Evolutionary conservation across 2,329 filamentous ascomycete species (phyloP).

Genomic region (Claviceps sp.): DNA sequence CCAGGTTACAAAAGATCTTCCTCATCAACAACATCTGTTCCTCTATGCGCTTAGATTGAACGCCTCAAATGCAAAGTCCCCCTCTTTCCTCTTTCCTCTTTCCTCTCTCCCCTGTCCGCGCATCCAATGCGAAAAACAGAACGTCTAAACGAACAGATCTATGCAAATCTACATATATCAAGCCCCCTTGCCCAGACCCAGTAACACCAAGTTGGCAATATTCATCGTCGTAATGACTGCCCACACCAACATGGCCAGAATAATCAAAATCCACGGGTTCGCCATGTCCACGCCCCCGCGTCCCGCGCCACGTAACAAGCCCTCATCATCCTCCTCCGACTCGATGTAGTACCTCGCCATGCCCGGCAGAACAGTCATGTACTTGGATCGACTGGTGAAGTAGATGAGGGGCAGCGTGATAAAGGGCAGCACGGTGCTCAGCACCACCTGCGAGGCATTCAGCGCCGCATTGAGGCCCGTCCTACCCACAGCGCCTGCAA

Average conservation of each 20-base stretch:
- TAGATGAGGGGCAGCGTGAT: constrained; percentile 73
- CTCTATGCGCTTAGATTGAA: too few relatives aligned
- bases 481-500: constrained; percentile 64
- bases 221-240: constrained; percentile 65
- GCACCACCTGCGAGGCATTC: constrained; percentile 62
- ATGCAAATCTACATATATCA: background rate
- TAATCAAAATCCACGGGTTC: constrained; percentile 53
- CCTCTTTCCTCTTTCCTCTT: too few relatives aligned
- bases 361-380: constrained; percentile 57
- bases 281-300: constrained; percentile 45
- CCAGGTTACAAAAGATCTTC: too few relatives aligned
- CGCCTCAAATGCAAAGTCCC: too few relatives aligned
- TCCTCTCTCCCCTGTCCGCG: too few relatives aligned
- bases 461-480: constrained; percentile 57
- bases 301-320: background rate
- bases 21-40: too few relatives aligned
- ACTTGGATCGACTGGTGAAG: constrained; percentile 66
- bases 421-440: constrained; percentile 70
- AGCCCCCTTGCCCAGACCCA: constrained; percentile 25
- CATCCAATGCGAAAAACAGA: too few relatives aligned
- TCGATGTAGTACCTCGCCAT: constrained; percentile 21
- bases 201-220: constrained; percentile 57
- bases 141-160: too few relatives aligned
- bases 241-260: constrained; percentile 51
- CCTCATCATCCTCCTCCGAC: constrained; percentile 11